Evolutionary conservation across 306 rosid genomes (phyloP).

Genomic region (Canavalia ensiformis): DNA sequence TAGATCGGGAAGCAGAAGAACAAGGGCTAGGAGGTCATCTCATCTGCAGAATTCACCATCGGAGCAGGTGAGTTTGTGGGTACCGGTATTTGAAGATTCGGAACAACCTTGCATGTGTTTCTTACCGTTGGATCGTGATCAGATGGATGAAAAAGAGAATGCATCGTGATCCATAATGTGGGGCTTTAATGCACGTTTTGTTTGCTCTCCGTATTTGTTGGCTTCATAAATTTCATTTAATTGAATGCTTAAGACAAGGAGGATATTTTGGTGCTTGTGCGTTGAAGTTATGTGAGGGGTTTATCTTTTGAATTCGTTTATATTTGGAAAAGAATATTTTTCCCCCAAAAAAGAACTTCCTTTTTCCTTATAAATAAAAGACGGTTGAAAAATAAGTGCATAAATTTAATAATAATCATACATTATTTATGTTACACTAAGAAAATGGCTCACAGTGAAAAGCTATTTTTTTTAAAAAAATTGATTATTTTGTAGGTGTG

Average conservation of each 20-base stretch:
- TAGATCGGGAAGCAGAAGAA: conserved; percentile 50
- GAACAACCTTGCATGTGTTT: not conserved
- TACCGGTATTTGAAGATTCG: too few relatives aligned
- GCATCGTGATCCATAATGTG: not conserved
- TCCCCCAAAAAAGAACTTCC: too few relatives aligned
- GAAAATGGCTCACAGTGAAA: not conserved
- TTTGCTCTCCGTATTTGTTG: not conserved
- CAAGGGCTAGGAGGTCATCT: conserved; percentile 45
- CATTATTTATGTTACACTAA: not conserved
- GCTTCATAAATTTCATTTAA: not conserved
- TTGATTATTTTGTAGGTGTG: not conserved
- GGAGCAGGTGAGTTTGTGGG: conserved; percentile 62
- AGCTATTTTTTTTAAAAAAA: not conserved
- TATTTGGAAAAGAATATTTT: not conserved
- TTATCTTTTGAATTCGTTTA: not conserved
- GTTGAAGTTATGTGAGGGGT: not conserved
- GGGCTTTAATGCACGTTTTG: conserved; percentile 14
- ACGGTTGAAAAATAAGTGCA: not conserved
- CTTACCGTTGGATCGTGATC: not conserved
- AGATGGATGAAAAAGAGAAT: not conserved
- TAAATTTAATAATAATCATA: not conserved
- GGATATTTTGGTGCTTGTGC: not conserved
- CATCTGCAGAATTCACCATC: conserved; percentile 45
- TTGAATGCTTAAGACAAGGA: not conserved
- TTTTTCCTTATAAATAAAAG: too few relatives aligned